Evolutionary conservation across 2,329 filamentous ascomycete species (phyloP).

Genomic region (Penicillium sp.): DNA sequence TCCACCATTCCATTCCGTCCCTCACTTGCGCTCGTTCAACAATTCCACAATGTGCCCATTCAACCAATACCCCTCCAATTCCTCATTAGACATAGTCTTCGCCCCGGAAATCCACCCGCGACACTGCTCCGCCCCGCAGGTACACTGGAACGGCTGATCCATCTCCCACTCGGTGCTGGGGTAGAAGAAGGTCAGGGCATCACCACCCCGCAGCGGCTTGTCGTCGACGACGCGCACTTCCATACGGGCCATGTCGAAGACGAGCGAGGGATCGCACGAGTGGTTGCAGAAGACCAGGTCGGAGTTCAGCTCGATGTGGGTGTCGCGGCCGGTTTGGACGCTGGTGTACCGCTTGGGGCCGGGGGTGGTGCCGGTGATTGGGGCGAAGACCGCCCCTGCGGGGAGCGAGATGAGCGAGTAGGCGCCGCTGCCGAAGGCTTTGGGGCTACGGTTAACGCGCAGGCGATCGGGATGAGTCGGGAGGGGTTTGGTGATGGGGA

Average conservation of each 20-base stretch:
- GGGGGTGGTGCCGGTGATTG: constrained; percentile 51
- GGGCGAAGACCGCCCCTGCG: constrained; percentile 52
- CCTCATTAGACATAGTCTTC: constrained; percentile 35
- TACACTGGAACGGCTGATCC: constrained; percentile 49
- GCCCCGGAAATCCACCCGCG: constrained; percentile 45
- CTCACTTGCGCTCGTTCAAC: constrained; percentile 27
- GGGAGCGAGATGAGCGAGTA: constrained; percentile 54
- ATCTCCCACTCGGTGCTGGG: constrained; percentile 55
- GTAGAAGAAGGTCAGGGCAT: constrained; percentile 53
- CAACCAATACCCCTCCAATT: constrained; percentile 44
- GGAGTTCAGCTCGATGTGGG: constrained; percentile 59
- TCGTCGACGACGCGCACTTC: constrained; percentile 44
- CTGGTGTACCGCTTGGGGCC: constrained; percentile 52
- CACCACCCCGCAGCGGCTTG: constrained; percentile 43
- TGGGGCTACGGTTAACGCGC: constrained; percentile 34
- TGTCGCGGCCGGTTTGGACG: constrained; percentile 52
- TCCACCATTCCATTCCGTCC: background rate
- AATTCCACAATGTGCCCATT: constrained; percentile 46
- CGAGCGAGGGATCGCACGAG: constrained; percentile 54
- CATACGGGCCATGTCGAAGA: constrained; percentile 55
- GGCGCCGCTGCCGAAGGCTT: constrained; percentile 43
- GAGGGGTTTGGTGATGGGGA: constrained; percentile 13
- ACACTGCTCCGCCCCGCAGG: constrained; percentile 45
- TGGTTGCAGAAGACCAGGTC: constrained; percentile 62
- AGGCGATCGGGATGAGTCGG: constrained; percentile 34